These are phyloP conservation scores for Chytriomyces hyalinus DNA, from an alignment of 192 early-diverging fungal species.

Conservation along the genomic window DNA sequence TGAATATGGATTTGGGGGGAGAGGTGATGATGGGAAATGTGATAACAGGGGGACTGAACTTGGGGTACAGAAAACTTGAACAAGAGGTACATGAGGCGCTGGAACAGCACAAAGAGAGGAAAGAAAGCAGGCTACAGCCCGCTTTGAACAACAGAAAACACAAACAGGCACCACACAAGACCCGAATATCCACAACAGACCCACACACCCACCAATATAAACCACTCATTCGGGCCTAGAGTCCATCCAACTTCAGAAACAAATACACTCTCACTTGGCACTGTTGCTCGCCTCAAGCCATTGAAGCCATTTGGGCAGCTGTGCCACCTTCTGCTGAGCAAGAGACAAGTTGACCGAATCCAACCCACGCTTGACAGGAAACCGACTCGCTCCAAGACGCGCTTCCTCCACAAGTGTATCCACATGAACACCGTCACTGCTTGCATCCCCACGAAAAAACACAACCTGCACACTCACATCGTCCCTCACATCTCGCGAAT, in stretches of 20 bases:
- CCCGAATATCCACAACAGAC: not conserved
- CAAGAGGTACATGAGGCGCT: not conserved
- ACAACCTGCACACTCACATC: slow-evolving; percentile 58
- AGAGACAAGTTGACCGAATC: not conserved
- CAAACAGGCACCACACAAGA: not conserved
- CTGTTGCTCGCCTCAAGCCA: slow-evolving; percentile 7
- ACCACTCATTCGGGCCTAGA: not conserved
- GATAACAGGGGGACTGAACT: not conserved
- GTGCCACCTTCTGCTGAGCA: not conserved
- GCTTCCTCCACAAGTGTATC: not conserved
- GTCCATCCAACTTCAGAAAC: not conserved
- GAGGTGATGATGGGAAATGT: not conserved
- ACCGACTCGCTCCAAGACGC: not conserved
- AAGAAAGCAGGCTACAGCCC: not conserved
- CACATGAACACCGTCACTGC: slow-evolving; percentile 1
- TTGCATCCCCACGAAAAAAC: slow-evolving; percentile 37
- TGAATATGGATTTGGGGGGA: not conserved
- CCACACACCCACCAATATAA: not conserved
- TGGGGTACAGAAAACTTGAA: not conserved
- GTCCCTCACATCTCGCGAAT: slow-evolving; percentile 39
- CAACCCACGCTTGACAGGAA: not conserved
- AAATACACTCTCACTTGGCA: too few species aligned
- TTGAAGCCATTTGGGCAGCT: slow-evolving; percentile 18
- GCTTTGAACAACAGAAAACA: not conserved
- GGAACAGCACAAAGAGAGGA: not conserved